Evolutionary conservation across 2,329 filamentous ascomycete genomes (phyloP).

Genomic region (Scopulariopsis brevicaulis): DNA sequence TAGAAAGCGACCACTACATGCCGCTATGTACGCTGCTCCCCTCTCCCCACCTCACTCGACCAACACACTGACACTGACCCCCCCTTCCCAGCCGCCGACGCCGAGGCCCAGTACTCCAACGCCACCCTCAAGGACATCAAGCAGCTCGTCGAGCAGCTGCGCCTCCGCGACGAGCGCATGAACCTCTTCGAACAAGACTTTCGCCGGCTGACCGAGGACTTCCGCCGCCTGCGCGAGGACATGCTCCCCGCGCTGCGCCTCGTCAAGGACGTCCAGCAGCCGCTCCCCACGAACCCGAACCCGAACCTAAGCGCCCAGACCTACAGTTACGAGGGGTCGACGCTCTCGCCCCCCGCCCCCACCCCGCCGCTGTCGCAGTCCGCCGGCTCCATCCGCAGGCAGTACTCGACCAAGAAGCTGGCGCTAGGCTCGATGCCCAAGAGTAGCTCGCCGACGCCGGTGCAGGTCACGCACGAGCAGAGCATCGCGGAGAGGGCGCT

Average conservation of each 20-base stretch:
- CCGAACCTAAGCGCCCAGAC: constrained; percentile 15
- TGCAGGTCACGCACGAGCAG: constrained; percentile 57
- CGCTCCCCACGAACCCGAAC: constrained; percentile 48
- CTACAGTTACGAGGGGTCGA: constrained; percentile 37
- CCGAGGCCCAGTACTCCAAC: constrained; percentile 71
- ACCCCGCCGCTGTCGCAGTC: constrained; percentile 40
- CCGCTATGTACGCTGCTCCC: constrained; percentile 61
- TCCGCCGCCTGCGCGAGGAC: constrained; percentile 79
- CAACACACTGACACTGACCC: too few species aligned
- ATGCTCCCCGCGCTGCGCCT: constrained; percentile 82
- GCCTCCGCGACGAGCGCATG: constrained; percentile 84
- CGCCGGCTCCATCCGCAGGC: constrained; percentile 51
- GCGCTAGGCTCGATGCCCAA: constrained; percentile 58
- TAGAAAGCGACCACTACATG: constrained; percentile 89
- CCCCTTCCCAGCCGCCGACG: constrained; percentile 75
- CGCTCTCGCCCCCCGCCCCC: constrained; percentile 37
- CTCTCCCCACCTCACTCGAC: neutral
- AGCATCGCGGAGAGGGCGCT: constrained; percentile 52
- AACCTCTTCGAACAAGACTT: constrained; percentile 73
- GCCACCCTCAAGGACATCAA: constrained; percentile 91
- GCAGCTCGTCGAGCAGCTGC: constrained; percentile 79
- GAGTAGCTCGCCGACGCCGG: constrained; percentile 62
- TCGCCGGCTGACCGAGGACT: constrained; percentile 76
- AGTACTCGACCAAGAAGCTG: constrained; percentile 61
- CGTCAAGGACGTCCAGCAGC: constrained; percentile 84